Evolutionary conservation across 2,329 filamentous ascomycete genomes (phyloP).

Genomic region (Stemphylium lycopersici): DNA sequence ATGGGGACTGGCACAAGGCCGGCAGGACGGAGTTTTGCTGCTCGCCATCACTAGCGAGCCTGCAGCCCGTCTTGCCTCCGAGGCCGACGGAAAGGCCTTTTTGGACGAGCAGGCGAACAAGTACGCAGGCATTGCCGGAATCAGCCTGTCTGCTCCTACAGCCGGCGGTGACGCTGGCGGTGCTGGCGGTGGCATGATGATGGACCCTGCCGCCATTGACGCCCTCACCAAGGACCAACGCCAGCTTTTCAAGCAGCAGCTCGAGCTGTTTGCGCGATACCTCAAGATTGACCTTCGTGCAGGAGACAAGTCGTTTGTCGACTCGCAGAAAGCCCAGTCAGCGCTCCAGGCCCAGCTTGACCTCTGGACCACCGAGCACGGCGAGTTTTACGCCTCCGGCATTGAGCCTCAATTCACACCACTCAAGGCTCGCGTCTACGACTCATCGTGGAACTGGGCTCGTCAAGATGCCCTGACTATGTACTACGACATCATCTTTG

Average conservation of each 20-base stretch:
- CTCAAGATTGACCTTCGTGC: slow-evolving; percentile 95
- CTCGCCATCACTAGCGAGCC: slow-evolving; percentile 94
- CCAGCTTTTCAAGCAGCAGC: slow-evolving; percentile 95
- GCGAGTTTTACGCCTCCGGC: slow-evolving; percentile 92
- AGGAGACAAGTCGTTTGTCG: slow-evolving; percentile 92
- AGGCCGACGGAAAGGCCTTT: slow-evolving; percentile 89
- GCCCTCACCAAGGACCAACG: slow-evolving; percentile 96
- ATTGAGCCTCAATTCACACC: slow-evolving; percentile 94
- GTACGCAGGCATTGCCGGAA: slow-evolving; percentile 82
- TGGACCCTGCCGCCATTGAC: slow-evolving; percentile 97
- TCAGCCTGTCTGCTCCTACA: slow-evolving; percentile 76
- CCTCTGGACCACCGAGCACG: slow-evolving; percentile 93
- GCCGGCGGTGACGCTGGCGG: slow-evolving; percentile 75
- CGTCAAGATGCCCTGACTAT: slow-evolving; percentile 96
- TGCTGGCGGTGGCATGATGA: slow-evolving; percentile 91
- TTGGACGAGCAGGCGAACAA: slow-evolving; percentile 88
- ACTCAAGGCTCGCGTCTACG: slow-evolving; percentile 93
- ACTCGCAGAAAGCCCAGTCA: slow-evolving; percentile 82
- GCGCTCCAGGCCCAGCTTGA: slow-evolving; percentile 92
- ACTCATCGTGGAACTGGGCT: slow-evolving; percentile 99
- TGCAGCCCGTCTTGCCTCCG: slow-evolving; percentile 82
- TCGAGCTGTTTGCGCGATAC: slow-evolving; percentile 93
- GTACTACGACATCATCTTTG: slow-evolving; percentile 99
- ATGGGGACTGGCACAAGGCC: slow-evolving; percentile 85
- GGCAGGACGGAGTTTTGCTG: slow-evolving; percentile 89